Conservation (phyloP, 768 basidiomycete genomes). For the Infundibulicybe gibba region DNA sequence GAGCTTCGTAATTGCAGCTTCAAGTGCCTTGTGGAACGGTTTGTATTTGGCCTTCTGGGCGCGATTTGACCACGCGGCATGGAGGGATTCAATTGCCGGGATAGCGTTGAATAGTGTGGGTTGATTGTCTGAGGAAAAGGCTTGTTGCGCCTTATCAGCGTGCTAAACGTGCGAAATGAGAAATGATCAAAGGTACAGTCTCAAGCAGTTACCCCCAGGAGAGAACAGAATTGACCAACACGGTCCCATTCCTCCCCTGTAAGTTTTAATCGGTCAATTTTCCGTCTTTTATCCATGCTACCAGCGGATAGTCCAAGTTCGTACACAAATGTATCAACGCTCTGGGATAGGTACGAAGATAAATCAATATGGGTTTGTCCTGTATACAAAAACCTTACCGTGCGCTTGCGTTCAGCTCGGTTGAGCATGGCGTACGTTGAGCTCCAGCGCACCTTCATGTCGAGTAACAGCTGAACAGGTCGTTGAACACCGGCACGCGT, state of each 20-base stretch:
- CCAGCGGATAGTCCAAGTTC: conserved; percentile 17
- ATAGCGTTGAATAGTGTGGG: conserved; percentile 5
- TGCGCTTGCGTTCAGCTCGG: conserved; percentile 5
- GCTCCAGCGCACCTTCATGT: conserved; percentile 28
- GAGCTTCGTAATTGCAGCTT: conserved; percentile 24
- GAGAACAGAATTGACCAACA: conserved; percentile 11
- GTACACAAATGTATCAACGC: conserved; percentile 19
- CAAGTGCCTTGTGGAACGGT: conserved; percentile 15
- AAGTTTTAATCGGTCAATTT: conserved; percentile 14
- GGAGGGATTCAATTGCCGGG: not conserved
- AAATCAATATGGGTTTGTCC: too few species aligned
- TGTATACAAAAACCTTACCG: not conserved
- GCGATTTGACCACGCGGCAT: conserved; percentile 2
- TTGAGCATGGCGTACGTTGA: conserved; percentile 27
- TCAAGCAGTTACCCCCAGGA: conserved; percentile 19
- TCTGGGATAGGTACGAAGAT: too few species aligned
- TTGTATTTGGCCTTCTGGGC: conserved; percentile 11
- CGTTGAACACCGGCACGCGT: not conserved
- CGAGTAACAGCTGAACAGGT: conserved; percentile 17
- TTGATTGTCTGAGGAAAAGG: not conserved
- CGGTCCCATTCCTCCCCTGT: conserved; percentile 18
- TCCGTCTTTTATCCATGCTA: conserved; percentile 17
- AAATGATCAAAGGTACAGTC: not conserved
- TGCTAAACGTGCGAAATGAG: too few species aligned
- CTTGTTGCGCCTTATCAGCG: too few species aligned